Conservation (phyloP, 2,329 filamentous ascomycete genomes). For the Purpureocillium takamizusanense region DNA sequence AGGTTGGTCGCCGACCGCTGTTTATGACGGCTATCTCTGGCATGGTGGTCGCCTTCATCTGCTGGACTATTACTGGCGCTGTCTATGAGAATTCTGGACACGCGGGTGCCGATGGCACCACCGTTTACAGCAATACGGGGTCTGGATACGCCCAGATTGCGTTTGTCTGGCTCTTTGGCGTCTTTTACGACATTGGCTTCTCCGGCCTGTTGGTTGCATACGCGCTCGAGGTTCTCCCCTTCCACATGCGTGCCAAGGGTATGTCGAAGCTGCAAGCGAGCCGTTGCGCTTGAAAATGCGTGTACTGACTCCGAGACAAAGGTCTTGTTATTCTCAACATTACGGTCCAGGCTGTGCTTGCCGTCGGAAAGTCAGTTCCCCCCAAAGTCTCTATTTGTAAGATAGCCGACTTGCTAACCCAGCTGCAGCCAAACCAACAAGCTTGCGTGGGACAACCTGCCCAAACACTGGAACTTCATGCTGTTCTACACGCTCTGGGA, state of each 20-base stretch:
- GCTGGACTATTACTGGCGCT: slow-evolving; percentile 44
- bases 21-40: slow-evolving; percentile 41
- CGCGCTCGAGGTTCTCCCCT: slow-evolving; percentile 49
- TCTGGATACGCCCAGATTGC: slow-evolving; percentile 46
- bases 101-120: slow-evolving; percentile 9
- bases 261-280: neutral
- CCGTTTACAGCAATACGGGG: slow-evolving; percentile 26
- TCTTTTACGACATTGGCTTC: slow-evolving; percentile 52
- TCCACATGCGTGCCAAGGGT: slow-evolving; percentile 47
- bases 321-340: slow-evolving; percentile 59
- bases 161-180: slow-evolving; percentile 50
- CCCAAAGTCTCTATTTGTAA: neutral
- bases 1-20: slow-evolving; percentile 41
- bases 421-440: slow-evolving; percentile 48
- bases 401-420: neutral
- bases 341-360: slow-evolving; percentile 50
- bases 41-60: slow-evolving; percentile 37
- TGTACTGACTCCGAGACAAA: neutral
- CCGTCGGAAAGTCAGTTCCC: slow-evolving; percentile 49
- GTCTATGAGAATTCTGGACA: slow-evolving; percentile 36
- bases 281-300: neutral
- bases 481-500: slow-evolving; percentile 59
- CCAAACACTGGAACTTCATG: slow-evolving; percentile 56
- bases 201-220: slow-evolving; percentile 50
- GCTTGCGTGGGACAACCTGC: slow-evolving; percentile 50